Evolutionary conservation across 176 grass and related monocot genomes (phyloP), one percentile per base, ranked within the genome.

Genomic region (Eragrostis nindensis): DNA sequence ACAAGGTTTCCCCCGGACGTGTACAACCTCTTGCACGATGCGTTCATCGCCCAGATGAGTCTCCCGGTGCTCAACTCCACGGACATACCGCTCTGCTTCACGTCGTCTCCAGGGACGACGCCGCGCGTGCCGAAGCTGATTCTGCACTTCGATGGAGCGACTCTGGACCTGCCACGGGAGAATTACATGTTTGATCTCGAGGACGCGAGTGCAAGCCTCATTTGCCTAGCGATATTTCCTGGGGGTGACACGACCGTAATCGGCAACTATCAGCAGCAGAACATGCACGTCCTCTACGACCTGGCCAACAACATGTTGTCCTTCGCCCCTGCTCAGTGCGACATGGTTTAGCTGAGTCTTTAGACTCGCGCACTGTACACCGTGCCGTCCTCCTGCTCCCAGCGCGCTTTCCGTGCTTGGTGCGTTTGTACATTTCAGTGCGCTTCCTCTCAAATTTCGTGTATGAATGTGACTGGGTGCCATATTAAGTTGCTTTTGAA

Each of bases 241-340:
- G 69, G 83, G 1, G 49, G 18, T 8, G 78, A 66, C 45, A 18
- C 69, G 30, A 80, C 86, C 12, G 68, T 86, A 9, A 82, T 94
- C 16, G 89, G 94, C 48, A 94, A 91, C 73, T 89, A 78, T n/a
- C 94, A 97, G 44, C 89, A 94, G 62, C 91, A 91, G 61, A 90
- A 86, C 65, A 49, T 90, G 76, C 83, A 94, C 50, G 84, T 91
- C 15, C 73, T 91, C 21, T 90, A 91, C 72, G 89, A 94, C 81
- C 66, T 94, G 74, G 50, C 61, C 30, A 71, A 80, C 11, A 68
- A 82, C 52, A 79, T 18, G 67, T 21, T 90, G 38, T 90, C 85
- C 0, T 92, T 92, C 18, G 67, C 80, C 19, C 90, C 82, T 21
- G 76, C n/a, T n/a, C n/a, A n/a, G n/a, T n/a, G n/a, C n/a, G n/a